Evolutionary conservation across 2,329 filamentous ascomycete species (phyloP), one percentile per base, ranked within the genome.

Genomic region (Trichoderma arundinaceum): DNA sequence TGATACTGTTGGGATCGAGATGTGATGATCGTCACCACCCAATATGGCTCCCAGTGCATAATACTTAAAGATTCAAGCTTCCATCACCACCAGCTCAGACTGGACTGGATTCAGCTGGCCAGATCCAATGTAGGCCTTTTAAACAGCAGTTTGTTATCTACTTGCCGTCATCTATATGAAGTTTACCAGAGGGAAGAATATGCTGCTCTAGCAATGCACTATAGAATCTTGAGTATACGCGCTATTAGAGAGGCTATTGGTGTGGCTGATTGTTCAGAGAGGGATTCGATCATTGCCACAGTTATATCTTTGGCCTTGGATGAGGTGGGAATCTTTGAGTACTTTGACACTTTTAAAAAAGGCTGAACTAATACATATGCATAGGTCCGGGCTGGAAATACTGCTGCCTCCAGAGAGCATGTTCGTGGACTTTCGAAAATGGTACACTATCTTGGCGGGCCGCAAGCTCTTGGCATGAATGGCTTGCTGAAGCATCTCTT

Each of bases 351-450:
- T n/a, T n/a, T n/a, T 59, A 7, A 32, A 32, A 35, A 5, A 10
- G 6, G 6, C 17, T 13, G 12, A 33, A 4, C 10, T 35, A 1
- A 22, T 35, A 13, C 17, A 13, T 1, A 33, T 39, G 0, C 15
- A 44, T 19, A 60, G 57, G 17, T 60, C 19, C 41, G 33, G 39
- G n/a, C 13, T 8, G 57, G 57, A 1, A 60, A 60, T 39, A 39
- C 49, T 7, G 19, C 17, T 33, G 57, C 57, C 7, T 49, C 57
- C 4, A 60, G 33, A 17, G 43, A 60, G 17, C 57, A 60, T 49
- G 57, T 60, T 8, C 57, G 57, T 28, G 57, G 43, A 22, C 57
- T 60, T 35, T 28, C 57, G 9, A 48, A 60, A 49, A 60, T 60
- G 46, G 8, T 60, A 15, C 43, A 60, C 10, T 38, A 7, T 1